A percentile compares a stretch with the other conserved stretches of the same genome.
These are phyloP conservation scores for Penstemon davidsonii DNA, from an alignment of 257 asterid species.

Conservation along the genomic window DNA sequence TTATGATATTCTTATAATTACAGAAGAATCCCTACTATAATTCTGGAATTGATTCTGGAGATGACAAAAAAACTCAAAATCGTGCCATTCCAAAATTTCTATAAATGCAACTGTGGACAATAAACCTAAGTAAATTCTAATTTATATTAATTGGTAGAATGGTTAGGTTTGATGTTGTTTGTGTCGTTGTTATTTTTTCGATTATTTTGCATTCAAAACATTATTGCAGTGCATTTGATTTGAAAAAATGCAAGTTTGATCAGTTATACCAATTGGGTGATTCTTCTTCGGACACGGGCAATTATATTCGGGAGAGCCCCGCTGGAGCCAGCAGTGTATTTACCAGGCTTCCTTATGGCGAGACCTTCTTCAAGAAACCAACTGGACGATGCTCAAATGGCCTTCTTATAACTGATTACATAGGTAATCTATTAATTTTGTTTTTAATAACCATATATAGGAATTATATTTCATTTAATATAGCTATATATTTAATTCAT, in stretches of 20 bases:
- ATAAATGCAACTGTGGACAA: background rate
- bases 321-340: slow-evolving; percentile 18
- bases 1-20: too few relatives aligned
- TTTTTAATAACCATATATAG: background rate
- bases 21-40: too few relatives aligned
- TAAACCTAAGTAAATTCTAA: background rate
- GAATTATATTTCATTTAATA: too few relatives aligned
- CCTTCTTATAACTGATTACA: slow-evolving; percentile 25
- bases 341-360: slow-evolving; percentile 33
- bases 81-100: too few relatives aligned
- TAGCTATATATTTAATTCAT: too few relatives aligned
- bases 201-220: background rate
- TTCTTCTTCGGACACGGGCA: slow-evolving; percentile 35
- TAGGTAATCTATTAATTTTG: slow-evolving; percentile 2
- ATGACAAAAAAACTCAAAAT: too few relatives aligned
- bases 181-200: slow-evolving; percentile 9
- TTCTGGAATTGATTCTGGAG: too few relatives aligned
- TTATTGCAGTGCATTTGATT: slow-evolving; percentile 19
- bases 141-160: background rate
- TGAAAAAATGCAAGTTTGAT: slow-evolving; percentile 26
- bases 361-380: slow-evolving; percentile 18
- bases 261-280: slow-evolving; percentile 34
- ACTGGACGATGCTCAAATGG: slow-evolving; percentile 36
- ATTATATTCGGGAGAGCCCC: slow-evolving; percentile 23
- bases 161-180: slow-evolving; percentile 1